Evolutionary conservation across 73 alveolate genomes (phyloP).

Genomic region (Paramecium caudatum): DNA sequence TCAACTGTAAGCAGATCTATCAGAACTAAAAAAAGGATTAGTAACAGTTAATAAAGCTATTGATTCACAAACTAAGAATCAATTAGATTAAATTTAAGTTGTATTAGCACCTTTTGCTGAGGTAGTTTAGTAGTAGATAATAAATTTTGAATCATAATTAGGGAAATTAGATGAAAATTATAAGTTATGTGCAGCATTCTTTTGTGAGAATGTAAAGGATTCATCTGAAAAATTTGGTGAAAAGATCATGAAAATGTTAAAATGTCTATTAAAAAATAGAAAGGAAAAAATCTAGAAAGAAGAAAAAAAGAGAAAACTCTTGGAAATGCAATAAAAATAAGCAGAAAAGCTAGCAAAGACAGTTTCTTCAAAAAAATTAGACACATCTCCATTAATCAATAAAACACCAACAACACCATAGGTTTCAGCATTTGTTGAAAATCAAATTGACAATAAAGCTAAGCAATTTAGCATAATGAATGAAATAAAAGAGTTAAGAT

Average conservation of each 20-base stretch:
- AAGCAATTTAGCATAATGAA: neutral
- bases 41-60: constrained; percentile 18
- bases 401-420: neutral
- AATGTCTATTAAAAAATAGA: constrained; percentile 1
- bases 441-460: neutral
- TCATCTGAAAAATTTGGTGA: constrained; percentile 63
- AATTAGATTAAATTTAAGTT: neutral
- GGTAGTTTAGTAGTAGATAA: neutral
- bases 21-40: constrained; percentile 41
- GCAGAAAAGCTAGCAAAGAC: neutral
- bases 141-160: neutral
- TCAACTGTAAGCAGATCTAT: neutral
- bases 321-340: neutral
- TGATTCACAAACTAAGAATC: constrained; percentile 15
- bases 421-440: neutral
- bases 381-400: neutral
- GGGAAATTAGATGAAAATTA: neutral
- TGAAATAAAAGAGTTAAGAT: constrained; percentile 9
- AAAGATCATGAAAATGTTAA: constrained; percentile 25
- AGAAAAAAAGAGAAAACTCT: constrained; percentile 6
- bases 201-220: constrained; percentile 56
- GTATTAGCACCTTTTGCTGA: neutral
- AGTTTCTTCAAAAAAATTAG: neutral
- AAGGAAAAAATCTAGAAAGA: constrained; percentile 9
- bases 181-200: neutral